phyloP scores from a whole-genome alignment of 495 filamentous ascomycete species.

The Penicillium goetzii region DNA sequence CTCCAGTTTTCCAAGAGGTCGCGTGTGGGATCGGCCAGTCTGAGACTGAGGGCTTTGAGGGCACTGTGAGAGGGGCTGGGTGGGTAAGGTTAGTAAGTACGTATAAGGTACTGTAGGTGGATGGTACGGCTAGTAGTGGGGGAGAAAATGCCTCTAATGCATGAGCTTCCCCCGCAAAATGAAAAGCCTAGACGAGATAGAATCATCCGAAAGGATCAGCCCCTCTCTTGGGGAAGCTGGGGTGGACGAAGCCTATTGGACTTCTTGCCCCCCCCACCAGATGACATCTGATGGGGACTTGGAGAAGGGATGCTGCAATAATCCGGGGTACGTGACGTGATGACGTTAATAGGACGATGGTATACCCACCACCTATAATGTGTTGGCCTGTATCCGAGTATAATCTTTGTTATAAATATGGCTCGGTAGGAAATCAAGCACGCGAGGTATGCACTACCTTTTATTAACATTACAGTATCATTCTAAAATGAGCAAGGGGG shows the following conservation, averaged over 20 bases:
- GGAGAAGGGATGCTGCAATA: not conserved
- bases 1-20: not conserved
- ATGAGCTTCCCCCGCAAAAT: conserved; percentile 21
- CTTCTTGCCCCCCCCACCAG: not conserved
- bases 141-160: not conserved
- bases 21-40: not conserved
- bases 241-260: not conserved
- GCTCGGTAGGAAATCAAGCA: not conserved
- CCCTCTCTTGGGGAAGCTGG: not conserved
- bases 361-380: not conserved
- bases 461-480: not conserved
- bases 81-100: too few relatives aligned
- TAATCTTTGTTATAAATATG: not conserved
- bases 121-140: not conserved
- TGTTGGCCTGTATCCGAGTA: not conserved
- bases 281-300: not conserved
- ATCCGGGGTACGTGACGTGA: not conserved
- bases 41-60: not conserved
- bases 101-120: too few relatives aligned
- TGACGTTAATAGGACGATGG: not conserved
- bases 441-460: not conserved
- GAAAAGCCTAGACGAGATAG: conserved; percentile 1
- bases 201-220: conserved; percentile 8
- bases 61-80: not conserved
- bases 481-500: not conserved